Evolutionary conservation across 768 basidiomycete genomes (phyloP).

Genomic region (Tylopilus sp.): DNA sequence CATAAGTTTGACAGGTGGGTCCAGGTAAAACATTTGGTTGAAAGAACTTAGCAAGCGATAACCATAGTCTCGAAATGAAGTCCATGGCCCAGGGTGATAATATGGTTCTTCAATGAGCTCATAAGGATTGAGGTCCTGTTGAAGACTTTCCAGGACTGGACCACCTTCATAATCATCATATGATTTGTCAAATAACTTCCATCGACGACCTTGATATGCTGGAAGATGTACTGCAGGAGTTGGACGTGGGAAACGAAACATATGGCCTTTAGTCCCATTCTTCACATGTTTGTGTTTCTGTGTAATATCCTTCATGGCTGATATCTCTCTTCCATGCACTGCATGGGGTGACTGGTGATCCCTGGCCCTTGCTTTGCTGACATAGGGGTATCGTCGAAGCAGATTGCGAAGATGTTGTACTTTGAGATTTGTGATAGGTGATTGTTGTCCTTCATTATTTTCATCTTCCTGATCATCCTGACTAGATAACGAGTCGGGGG

Average conservation of each 20-base stretch:
- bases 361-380: background rate
- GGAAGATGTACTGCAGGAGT: background rate
- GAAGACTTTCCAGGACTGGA: slow-evolving; percentile 3
- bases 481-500: too few species aligned
- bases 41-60: background rate
- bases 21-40: too few species aligned
- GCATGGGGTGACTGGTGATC: background rate
- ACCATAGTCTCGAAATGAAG: slow-evolving; percentile 6
- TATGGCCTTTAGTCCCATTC: background rate
- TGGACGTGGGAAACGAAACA: background rate
- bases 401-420: background rate
- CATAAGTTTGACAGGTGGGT: too few species aligned
- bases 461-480: background rate
- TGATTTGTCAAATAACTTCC: background rate
- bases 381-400: background rate
- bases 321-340: background rate
- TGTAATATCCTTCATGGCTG: background rate
- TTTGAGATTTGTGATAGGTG: background rate
- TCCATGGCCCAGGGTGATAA: slow-evolving; percentile 1
- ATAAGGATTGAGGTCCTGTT: background rate
- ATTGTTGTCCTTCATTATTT: background rate
- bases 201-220: background rate
- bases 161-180: background rate
- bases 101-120: slow-evolving; percentile 1
- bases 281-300: background rate